Conservation (phyloP, 2,329 filamentous ascomycete genomes). For the Rhinocladiella similis region DNA sequence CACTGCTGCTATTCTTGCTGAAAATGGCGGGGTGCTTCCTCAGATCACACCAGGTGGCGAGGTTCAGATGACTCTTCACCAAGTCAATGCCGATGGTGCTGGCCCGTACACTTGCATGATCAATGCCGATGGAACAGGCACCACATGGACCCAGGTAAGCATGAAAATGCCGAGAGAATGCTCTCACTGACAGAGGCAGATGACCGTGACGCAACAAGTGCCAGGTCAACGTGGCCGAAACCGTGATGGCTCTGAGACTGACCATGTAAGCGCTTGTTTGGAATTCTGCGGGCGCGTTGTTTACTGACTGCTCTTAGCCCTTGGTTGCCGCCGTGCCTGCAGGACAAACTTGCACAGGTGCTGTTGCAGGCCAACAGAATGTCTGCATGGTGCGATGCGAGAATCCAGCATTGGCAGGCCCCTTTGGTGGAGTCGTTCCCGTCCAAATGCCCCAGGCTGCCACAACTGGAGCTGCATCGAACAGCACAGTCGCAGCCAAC, state of each 20-base stretch:
- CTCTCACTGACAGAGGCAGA: conserved; percentile 38
- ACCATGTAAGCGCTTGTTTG: conserved; percentile 8
- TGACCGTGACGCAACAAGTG: conserved; percentile 57
- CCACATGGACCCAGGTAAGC: conserved; percentile 7
- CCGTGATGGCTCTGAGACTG: conserved; percentile 6
- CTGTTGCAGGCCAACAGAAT: conserved; percentile 58
- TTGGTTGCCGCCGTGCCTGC: conserved; percentile 60
- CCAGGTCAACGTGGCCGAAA: conserved; percentile 39
- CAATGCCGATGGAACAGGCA: conserved; percentile 48
- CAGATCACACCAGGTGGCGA: conserved; percentile 60
- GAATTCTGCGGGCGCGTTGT: neutral
- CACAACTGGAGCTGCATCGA: conserved; percentile 19
- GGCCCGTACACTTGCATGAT: conserved; percentile 64
- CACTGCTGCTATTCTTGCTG: conserved; percentile 58
- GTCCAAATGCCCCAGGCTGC: conserved; percentile 47
- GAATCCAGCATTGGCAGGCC: conserved; percentile 61
- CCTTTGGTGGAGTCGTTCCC: conserved; percentile 63
- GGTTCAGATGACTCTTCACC: conserved; percentile 64
- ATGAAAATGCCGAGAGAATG: neutral
- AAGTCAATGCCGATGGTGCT: conserved; percentile 67
- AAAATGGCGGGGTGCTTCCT: conserved; percentile 58
- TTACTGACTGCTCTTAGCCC: conserved; percentile 38
- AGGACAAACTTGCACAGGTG: conserved; percentile 59
- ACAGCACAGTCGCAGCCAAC: conserved; percentile 13
- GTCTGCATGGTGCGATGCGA: conserved; percentile 65